These are phyloP conservation scores for Solanum neorickii DNA, from an alignment of 257 asterid species.

Conservation along the genomic window DNA sequence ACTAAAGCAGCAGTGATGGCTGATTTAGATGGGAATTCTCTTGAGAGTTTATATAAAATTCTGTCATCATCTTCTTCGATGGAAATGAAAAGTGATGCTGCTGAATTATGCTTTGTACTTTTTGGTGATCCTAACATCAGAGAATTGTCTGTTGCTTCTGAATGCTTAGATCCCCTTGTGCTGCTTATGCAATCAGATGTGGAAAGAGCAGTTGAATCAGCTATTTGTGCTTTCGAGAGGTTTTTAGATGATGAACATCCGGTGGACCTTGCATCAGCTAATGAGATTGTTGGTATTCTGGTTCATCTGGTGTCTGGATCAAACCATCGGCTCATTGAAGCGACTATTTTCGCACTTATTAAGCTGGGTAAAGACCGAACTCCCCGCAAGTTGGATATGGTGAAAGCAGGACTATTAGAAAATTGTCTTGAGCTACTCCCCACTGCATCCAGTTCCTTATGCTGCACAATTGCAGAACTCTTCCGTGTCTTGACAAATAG, in stretches of 20 bases:
- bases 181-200: constrained; percentile 51
- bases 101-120: constrained; percentile 55
- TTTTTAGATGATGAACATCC: constrained; percentile 60
- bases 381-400: constrained; percentile 88
- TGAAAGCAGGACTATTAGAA: constrained; percentile 66
- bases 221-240: constrained; percentile 71
- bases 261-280: constrained; percentile 42
- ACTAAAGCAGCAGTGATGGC: constrained; percentile 44
- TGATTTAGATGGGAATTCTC: constrained; percentile 57
- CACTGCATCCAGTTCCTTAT: constrained; percentile 51
- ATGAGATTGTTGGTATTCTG: constrained; percentile 55
- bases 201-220: constrained; percentile 54
- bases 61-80: constrained; percentile 40
- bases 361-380: constrained; percentile 84
- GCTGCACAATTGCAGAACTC: constrained; percentile 73
- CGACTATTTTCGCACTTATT: constrained; percentile 63
- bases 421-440: constrained; percentile 72
- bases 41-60: constrained; percentile 43
- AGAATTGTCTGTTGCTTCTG: constrained; percentile 38
- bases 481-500: constrained; percentile 88
- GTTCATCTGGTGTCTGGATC: constrained; percentile 61
- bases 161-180: constrained; percentile 58
- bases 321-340: constrained; percentile 64
- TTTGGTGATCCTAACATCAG: constrained; percentile 44
- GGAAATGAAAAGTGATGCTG: constrained; percentile 63